These are phyloP conservation scores for Ceraceosorus guamensis DNA, from an alignment of 1,284 basidiomycete genomes.

Conservation along the genomic window DNA sequence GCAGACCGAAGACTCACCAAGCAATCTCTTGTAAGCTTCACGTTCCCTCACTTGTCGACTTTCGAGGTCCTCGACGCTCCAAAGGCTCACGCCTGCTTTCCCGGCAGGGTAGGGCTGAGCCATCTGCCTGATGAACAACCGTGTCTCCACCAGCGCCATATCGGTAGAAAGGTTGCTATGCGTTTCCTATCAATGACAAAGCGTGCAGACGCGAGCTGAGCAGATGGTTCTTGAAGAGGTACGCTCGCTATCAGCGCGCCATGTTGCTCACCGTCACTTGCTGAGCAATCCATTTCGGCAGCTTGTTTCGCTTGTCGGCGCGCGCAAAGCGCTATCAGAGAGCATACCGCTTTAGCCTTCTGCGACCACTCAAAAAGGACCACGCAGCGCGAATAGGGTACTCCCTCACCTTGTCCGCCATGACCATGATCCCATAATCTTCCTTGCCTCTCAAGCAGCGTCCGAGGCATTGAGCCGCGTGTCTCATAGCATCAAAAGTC, in stretches of 20 bases:
- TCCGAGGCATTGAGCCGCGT: constrained; percentile 97
- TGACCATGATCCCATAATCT: constrained; percentile 99
- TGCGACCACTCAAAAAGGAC: neutral
- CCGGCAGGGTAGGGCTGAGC: constrained; percentile 52
- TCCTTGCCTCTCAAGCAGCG: constrained; percentile 96
- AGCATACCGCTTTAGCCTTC: constrained; percentile 44
- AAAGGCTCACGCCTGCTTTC: constrained; percentile 83
- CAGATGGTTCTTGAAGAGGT: neutral
- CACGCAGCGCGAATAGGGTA: no score
- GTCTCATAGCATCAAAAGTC: constrained; percentile 98
- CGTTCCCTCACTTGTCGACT: constrained; percentile 71
- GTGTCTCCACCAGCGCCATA: constrained; percentile 92
- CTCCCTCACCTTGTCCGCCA: constrained; percentile 66
- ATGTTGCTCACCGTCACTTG: constrained; percentile 59
- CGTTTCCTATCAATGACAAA: constrained; percentile 57
- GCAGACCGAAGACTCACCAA: constrained; percentile 1
- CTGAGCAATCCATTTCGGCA: constrained; percentile 98
- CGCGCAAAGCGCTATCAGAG: constrained; percentile 71
- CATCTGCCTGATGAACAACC: constrained; percentile 93
- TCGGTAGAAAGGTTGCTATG: constrained; percentile 96
- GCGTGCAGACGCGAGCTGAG: no score
- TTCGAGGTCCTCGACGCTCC: constrained; percentile 80
- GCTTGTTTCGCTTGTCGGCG: constrained; percentile 90
- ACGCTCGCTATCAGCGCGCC: neutral
- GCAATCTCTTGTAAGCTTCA: constrained; percentile 47